phyloP scores from a whole-genome alignment of 129 eudicot genomes.

The Pittosporum tobira region DNA sequence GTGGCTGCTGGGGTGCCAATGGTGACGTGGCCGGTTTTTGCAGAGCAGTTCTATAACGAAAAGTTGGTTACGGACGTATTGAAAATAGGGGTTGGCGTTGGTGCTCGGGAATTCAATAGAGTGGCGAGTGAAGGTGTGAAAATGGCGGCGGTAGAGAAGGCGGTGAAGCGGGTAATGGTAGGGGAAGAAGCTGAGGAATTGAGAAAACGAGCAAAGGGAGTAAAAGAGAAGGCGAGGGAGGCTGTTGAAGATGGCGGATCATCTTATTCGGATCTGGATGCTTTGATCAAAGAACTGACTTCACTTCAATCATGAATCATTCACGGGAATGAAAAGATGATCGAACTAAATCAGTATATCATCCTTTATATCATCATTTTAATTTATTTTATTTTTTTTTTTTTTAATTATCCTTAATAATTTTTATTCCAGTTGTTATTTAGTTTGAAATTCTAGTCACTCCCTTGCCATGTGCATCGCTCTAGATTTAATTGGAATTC shows the following conservation, averaged over 20 bases:
- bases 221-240: slow-evolving; percentile 27
- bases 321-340: too few relatives aligned
- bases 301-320: neutral
- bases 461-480: too few relatives aligned
- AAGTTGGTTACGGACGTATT: slow-evolving; percentile 42
- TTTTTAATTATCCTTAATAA: too few relatives aligned
- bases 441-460: too few relatives aligned
- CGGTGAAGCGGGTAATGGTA: slow-evolving; percentile 28
- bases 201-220: slow-evolving; percentile 31
- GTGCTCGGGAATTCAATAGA: slow-evolving; percentile 30
- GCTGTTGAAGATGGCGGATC: slow-evolving; percentile 47
- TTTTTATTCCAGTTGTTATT: too few relatives aligned
- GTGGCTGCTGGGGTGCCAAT: slow-evolving; percentile 44
- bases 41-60: slow-evolving; percentile 52
- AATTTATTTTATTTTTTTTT: too few relatives aligned
- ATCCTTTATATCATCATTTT: too few relatives aligned
- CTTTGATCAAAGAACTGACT: slow-evolving; percentile 21
- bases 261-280: slow-evolving; percentile 26
- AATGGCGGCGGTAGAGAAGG: slow-evolving; percentile 30
- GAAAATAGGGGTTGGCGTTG: slow-evolving; percentile 37
- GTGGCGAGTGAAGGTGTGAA: slow-evolving; percentile 19
- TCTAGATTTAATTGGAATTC: too few relatives aligned
- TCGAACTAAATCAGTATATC: too few relatives aligned
- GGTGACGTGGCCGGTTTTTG: slow-evolving; percentile 54
- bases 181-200: slow-evolving; percentile 33